Evolutionary conservation across 2,329 filamentous ascomycete genomes (phyloP).

Genomic region (Verruconis gallopava): DNA sequence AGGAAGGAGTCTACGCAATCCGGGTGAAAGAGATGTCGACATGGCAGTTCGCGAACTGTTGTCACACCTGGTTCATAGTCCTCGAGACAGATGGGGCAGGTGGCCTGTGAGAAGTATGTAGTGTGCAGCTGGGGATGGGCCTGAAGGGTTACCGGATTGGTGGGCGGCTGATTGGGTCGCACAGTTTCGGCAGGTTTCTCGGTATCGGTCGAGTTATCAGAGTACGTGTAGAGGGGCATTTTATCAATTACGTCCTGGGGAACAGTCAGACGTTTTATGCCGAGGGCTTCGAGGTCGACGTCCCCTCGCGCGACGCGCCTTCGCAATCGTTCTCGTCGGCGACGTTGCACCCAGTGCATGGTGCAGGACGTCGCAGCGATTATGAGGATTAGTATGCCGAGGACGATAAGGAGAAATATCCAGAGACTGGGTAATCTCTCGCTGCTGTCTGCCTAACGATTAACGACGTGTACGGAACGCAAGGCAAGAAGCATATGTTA

Average conservation of each 20-base stretch:
- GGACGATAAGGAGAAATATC: constrained; percentile 59
- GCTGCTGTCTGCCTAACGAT: constrained; percentile 24
- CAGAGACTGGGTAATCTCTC: constrained; percentile 56
- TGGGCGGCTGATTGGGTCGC: constrained; percentile 3
- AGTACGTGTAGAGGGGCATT: constrained; percentile 69
- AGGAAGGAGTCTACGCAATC: constrained; percentile 85
- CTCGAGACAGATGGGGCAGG: constrained; percentile 82
- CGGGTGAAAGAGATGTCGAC: constrained; percentile 85
- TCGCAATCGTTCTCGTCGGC: constrained; percentile 53
- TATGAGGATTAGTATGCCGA: constrained; percentile 57
- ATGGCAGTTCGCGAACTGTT: constrained; percentile 73
- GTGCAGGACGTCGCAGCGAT: constrained; percentile 52
- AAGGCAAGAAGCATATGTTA: constrained; percentile 17
- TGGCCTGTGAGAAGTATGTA: constrained; percentile 53
- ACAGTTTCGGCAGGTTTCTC: background rate
- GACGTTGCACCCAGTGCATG: constrained; percentile 68
- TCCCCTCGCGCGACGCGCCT: constrained; percentile 64
- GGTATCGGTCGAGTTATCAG: background rate
- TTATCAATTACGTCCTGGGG: constrained; percentile 56
- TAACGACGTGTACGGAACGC: constrained; percentile 26
- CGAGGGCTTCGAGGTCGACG: constrained; percentile 73
- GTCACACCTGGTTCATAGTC: constrained; percentile 58
- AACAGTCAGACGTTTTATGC: constrained; percentile 70
- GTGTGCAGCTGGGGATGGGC: constrained; percentile 14
- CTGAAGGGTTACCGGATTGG: background rate